Base-by-base conservation (phyloP, 768 basidiomycete species). In the Naematelia encephala region DNA sequence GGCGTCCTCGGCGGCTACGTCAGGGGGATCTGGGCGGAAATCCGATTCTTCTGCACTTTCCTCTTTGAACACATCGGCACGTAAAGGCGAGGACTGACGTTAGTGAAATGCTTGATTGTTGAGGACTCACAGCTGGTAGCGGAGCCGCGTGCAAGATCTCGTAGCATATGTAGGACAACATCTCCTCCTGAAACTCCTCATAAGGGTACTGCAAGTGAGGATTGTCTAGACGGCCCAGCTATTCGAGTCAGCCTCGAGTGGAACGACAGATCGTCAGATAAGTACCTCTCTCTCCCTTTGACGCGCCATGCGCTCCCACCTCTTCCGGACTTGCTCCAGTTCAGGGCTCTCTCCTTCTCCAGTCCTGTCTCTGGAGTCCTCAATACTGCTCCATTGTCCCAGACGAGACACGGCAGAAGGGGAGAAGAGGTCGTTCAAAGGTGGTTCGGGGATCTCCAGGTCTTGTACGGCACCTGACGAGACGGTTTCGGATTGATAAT, bases 301-400 rank as follows among this genome's bases (percentile, higher is more conserved):
- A 10, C 43, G 54, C 5, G 56, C 61, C 13, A 69, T 21, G 16
- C 19, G 25, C 3, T 34, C 56, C 64, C 64, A 63, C 26, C 57
- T 43, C 22, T 54, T 56, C 45, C 60, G 53, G 2, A 60, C 57
- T 4, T 27, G n/a, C 50, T 21, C 43, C 28, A 14, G 14, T 21
- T 52, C 34, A 3, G 21, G 28, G 21, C 59, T 56, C 10, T 63
- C 63, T 25, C 46, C 21, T 22, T 52, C 46, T 27, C 29, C 12
- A 19, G 39, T 46, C 34, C 21, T 25, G 25, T 27, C 46, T 26
- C 60, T 57, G 39, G 12, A 62, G 43, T 60, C 57, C 19, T 59
- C 49, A 14, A 34, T 16, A 4, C 52, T 29, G 13, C 54, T 56
- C 70, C 70, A 72, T 30, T 69, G 68, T 8, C 66, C 68, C 29